Evolutionary conservation across 192 early-diverging fungal species (phyloP).

Genomic region (Coemansia sp.): DNA sequence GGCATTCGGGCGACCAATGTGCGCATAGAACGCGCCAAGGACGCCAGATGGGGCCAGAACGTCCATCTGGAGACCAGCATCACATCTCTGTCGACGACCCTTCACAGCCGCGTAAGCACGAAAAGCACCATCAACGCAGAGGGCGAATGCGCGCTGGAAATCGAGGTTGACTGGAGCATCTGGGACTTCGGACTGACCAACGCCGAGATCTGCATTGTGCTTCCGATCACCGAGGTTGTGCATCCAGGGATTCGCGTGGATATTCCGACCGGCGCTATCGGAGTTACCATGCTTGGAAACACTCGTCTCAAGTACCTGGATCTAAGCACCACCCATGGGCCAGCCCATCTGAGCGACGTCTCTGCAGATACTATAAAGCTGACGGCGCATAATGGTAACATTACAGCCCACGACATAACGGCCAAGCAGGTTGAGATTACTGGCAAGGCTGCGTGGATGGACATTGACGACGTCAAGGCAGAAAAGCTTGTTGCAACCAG

Average conservation of each 20-base stretch:
- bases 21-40: conserved; percentile 24
- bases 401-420: conserved; percentile 43
- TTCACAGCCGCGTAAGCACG: conserved; percentile 28
- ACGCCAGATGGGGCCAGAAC: conserved; percentile 12
- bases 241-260: conserved; percentile 48
- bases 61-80: conserved; percentile 27
- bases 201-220: conserved; percentile 34
- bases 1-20: conserved; percentile 49
- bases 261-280: conserved; percentile 41
- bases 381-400: conserved; percentile 48
- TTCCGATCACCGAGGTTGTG: conserved; percentile 11
- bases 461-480: conserved; percentile 47
- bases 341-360: conserved; percentile 47
- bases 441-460: conserved; percentile 50
- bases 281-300: conserved; percentile 43
- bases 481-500: conserved; percentile 19
- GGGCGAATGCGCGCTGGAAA: conserved; percentile 25
- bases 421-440: conserved; percentile 25
- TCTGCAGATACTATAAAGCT: conserved; percentile 28
- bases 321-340: conserved; percentile 41
- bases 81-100: conserved; percentile 41
- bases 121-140: conserved; percentile 14
- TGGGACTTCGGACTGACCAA: conserved; percentile 51
- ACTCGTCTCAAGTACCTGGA: conserved; percentile 30
- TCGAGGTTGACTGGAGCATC: conserved; percentile 43